A percentile compares a stretch with the other conserved stretches of the same genome.
Evolutionary conservation across 306 rosid genomes (phyloP).

Genomic region (Coriaria nepalensis): DNA sequence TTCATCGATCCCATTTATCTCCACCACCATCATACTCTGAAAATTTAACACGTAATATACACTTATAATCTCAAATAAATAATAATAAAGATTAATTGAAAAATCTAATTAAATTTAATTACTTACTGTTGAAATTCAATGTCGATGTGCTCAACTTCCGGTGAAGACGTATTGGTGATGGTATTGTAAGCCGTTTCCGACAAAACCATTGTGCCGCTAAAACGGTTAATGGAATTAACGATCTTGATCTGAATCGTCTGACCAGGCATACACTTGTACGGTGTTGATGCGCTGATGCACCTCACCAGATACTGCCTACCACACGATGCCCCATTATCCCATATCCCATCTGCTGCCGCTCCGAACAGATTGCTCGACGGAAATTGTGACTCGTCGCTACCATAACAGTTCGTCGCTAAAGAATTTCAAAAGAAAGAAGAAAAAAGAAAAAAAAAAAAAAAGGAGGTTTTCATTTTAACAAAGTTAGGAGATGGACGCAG

Average conservation of each 20-base stretch:
- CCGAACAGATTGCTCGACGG: constrained; percentile 65
- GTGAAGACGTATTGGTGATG: constrained; percentile 32
- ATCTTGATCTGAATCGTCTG: constrained; percentile 50
- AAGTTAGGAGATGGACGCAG: too few relatives aligned
- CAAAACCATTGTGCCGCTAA: constrained; percentile 7
- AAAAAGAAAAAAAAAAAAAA: too few relatives aligned
- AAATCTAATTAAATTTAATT: background rate
- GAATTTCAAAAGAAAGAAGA: too few relatives aligned
- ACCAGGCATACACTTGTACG: constrained; percentile 34
- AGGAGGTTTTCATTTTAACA: too few relatives aligned
- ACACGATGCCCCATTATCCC: constrained; percentile 89
- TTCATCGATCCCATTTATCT: too few relatives aligned
- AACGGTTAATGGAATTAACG: constrained; percentile 28
- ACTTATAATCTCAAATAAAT: too few relatives aligned
- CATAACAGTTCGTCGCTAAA: constrained; percentile 13
- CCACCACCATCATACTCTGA: too few relatives aligned
- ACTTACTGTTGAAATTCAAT: constrained; percentile 66
- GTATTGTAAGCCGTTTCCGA: constrained; percentile 13
- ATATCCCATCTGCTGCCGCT: constrained; percentile 67
- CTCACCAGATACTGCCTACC: constrained; percentile 72
- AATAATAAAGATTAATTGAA: too few relatives aligned
- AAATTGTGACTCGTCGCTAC: constrained; percentile 35
- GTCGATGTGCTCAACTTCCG: constrained; percentile 14
- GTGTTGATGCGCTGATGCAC: constrained; percentile 53
- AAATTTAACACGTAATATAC: too few relatives aligned